Percentiles rank a stretch among this genome's conserved stretches.
Evolutionary conservation across 202 grass and related monocot species (phyloP).

Genomic region (Bolboschoenoplectus hybrid): DNA sequence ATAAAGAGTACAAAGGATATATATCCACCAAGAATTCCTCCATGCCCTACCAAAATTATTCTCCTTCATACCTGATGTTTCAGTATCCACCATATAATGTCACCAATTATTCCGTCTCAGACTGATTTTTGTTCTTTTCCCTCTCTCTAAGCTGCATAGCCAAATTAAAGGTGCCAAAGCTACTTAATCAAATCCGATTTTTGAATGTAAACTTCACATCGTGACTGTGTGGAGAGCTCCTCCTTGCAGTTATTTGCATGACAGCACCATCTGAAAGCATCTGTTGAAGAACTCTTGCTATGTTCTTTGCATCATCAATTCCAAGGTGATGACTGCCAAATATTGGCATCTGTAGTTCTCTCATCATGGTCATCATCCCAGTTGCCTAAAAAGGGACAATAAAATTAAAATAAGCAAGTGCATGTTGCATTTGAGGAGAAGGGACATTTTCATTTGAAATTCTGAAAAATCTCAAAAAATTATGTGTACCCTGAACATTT

Average conservation of each 20-base stretch:
- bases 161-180: neutral
- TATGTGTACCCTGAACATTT: neutral
- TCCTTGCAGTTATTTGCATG: conserved; percentile 73
- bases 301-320: conserved; percentile 91
- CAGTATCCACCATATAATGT: conserved; percentile 22
- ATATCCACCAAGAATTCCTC: neutral
- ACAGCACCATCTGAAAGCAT: conserved; percentile 74
- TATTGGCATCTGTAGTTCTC: conserved; percentile 66
- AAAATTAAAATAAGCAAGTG: neutral
- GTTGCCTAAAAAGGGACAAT: conserved; percentile 60
- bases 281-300: conserved; percentile 72
- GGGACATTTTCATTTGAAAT: neutral
- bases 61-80: conserved; percentile 3
- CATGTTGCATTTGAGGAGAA: neutral
- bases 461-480: neutral
- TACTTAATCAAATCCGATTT: conserved; percentile 54
- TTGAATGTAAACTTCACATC: conserved; percentile 74
- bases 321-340: conserved; percentile 83
- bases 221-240: conserved; percentile 42
- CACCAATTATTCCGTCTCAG: neutral
- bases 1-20: neutral
- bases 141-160: neutral
- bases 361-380: conserved; percentile 95
- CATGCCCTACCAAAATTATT: neutral
- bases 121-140: neutral